Conservation (phyloP, 306 rosid species). For the Adenanthera pavonina region DNA sequence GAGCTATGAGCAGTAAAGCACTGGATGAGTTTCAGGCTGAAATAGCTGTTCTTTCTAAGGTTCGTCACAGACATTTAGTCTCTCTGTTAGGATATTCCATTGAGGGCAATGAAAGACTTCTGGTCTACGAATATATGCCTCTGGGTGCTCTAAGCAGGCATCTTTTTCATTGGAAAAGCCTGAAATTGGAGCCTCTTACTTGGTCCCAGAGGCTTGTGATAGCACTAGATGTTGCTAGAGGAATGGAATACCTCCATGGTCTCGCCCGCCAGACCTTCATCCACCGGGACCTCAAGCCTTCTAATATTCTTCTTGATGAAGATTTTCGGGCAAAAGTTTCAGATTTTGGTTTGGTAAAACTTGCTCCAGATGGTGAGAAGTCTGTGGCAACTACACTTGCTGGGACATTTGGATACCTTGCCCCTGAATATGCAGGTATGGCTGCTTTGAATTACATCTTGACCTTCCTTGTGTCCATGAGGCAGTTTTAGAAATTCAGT, state of each 20-base stretch:
- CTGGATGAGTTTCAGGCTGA: constrained; percentile 77
- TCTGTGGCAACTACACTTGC: constrained; percentile 77
- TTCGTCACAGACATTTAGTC: constrained; percentile 79
- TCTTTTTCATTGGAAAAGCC: constrained; percentile 77
- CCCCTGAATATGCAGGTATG: constrained; percentile 89
- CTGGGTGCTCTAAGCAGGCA: constrained; percentile 82
- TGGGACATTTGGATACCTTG: constrained; percentile 89
- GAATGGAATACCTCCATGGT: constrained; percentile 74
- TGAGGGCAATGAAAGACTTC: constrained; percentile 74
- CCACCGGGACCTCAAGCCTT: constrained; percentile 82
- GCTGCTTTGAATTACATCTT: constrained; percentile 1
- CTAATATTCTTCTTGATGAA: constrained; percentile 72
- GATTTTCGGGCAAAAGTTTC: constrained; percentile 78
- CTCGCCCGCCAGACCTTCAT: constrained; percentile 74
- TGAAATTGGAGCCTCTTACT: constrained; percentile 67
- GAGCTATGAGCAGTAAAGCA: constrained; percentile 57
- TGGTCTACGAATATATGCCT: constrained; percentile 80
- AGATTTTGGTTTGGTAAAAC: constrained; percentile 88
- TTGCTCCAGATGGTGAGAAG: constrained; percentile 78
- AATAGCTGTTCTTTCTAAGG: constrained; percentile 77
- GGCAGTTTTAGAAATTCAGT: constrained; percentile 18
- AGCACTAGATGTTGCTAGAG: constrained; percentile 87
- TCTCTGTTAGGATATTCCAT: constrained; percentile 70
- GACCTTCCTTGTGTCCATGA: constrained; percentile 30
- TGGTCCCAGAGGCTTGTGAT: constrained; percentile 73